Conservation (phyloP, 2,329 filamentous ascomycete genomes). For the Cladorrhinum sp. region DNA sequence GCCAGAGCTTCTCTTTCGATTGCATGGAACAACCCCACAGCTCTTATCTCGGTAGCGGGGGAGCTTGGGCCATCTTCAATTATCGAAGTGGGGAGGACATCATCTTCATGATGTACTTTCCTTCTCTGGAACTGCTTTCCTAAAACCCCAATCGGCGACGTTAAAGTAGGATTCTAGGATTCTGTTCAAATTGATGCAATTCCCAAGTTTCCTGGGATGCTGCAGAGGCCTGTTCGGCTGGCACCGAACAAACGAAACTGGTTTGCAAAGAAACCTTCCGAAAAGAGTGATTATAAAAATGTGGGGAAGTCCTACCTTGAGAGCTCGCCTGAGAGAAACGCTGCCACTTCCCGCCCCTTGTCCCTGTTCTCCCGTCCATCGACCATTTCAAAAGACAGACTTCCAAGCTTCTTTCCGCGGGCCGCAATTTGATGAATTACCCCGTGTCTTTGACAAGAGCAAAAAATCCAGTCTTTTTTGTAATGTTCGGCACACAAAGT, state of each 20-base stretch:
- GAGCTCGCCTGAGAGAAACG: constrained; percentile 2
- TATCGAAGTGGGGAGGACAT: background rate
- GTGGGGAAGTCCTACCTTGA: constrained; percentile 12
- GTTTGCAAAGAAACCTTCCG: constrained; percentile 11
- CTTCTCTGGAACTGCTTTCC: background rate
- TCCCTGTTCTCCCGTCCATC: constrained; percentile 4
- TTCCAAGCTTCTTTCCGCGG: constrained; percentile 5
- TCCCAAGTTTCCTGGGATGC: background rate
- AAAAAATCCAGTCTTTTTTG: background rate
- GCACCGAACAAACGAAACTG: too few relatives aligned
- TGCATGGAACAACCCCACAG: background rate
- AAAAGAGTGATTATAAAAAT: constrained; percentile 14
- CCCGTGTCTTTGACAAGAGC: background rate
- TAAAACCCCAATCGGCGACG: background rate
- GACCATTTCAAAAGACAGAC: background rate
- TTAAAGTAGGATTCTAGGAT: background rate
- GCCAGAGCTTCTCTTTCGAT: background rate
- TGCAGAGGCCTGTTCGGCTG: background rate
- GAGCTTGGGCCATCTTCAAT: constrained; percentile 3
- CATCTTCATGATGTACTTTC: background rate
- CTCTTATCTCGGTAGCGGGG: constrained; percentile 6
- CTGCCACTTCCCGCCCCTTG: constrained; percentile 11
- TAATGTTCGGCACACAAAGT: background rate
- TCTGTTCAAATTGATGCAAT: background rate
- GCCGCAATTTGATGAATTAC: constrained; percentile 7